Evolutionary conservation across 2,329 filamentous ascomycete species (phyloP), one percentile per base, ranked within the genome.

Genomic region (Pseudocercospora pini-densiflorae): DNA sequence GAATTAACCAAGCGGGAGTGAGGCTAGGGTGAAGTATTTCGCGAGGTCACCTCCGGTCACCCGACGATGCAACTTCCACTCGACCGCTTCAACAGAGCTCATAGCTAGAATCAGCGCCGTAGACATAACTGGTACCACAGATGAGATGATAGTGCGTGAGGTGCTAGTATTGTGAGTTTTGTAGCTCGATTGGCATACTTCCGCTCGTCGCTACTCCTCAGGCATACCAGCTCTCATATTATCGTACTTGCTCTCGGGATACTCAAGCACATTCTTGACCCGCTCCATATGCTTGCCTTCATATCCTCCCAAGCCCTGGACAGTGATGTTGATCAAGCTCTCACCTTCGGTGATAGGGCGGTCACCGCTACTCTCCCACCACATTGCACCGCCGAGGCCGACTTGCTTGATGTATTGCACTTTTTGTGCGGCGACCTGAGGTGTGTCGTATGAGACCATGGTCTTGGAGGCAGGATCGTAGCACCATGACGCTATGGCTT

Each of bases 311-410:
- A 83, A 68, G 14, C 78, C 77, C 47, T 77, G 74, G 24, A 80
- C 77, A n/a, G 80, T 76, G 47, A 79, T 76, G 33, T 73, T 73
- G 60, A 84, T 93, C 75, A 97, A 77, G 72, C 92, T 94, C 0
- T 84, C 81, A 9, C 59, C 63, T 5, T 70, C 62, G 0, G 88
- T 89, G 10, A 47, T 36, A 2, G 79, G 76, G 75, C 89, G 89
- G 77, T 97, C 94, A 0, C 87, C 89, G 74, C 90, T 94, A 73
- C 88, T 92, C 81, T 97, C 94, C 92, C 92, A 96, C 93, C 93
- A 98, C 94, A 98, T 97, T n/a, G 87, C 92, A 19, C 94, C 94
- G 1, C 93, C 94, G 0, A 97, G 85, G 0, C 87, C 83, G 53
- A 85, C 81, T 21, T 86, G 77, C 75, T 84, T 86, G 75, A 97